phyloP scores from a whole-genome alignment of 129 eudicot genomes.

The Glebionis coronaria region DNA sequence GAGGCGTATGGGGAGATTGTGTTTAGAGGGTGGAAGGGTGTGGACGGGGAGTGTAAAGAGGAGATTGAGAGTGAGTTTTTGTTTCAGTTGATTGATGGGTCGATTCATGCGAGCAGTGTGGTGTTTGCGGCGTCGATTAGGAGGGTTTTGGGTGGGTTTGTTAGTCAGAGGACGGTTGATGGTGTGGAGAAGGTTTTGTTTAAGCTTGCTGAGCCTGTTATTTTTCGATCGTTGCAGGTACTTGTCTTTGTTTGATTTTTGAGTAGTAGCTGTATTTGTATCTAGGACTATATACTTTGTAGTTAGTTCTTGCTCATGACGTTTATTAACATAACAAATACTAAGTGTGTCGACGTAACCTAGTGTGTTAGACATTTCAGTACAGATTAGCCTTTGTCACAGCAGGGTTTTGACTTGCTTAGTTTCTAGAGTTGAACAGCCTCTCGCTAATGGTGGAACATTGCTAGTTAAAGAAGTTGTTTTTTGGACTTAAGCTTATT shows the following conservation, averaged over 20 bases:
- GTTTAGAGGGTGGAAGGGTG: slow-evolving; percentile 81
- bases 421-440: background rate
- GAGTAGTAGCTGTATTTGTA: background rate
- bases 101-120: slow-evolving; percentile 60
- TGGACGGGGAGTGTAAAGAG: slow-evolving; percentile 47
- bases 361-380: background rate
- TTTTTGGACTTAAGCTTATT: no score
- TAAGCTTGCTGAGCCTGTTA: slow-evolving; percentile 86
- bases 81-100: slow-evolving; percentile 70
- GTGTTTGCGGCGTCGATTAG: slow-evolving; percentile 70
- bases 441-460: background rate
- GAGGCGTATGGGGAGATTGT: slow-evolving; percentile 94
- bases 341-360: background rate
- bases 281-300: background rate
- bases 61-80: slow-evolving; percentile 81
- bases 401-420: background rate
- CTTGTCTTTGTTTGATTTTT: background rate
- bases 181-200: slow-evolving; percentile 89
- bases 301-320: no score
- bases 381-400: background rate
- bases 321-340: no score
- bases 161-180: slow-evolving; percentile 68
- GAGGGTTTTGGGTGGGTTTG: slow-evolving; percentile 73
- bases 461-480: background rate
- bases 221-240: slow-evolving; percentile 97